Evolutionary conservation across 768 basidiomycete genomes (phyloP), one percentile per base, ranked within the genome.

Genomic region (Gloeopeniophorella convolvens): DNA sequence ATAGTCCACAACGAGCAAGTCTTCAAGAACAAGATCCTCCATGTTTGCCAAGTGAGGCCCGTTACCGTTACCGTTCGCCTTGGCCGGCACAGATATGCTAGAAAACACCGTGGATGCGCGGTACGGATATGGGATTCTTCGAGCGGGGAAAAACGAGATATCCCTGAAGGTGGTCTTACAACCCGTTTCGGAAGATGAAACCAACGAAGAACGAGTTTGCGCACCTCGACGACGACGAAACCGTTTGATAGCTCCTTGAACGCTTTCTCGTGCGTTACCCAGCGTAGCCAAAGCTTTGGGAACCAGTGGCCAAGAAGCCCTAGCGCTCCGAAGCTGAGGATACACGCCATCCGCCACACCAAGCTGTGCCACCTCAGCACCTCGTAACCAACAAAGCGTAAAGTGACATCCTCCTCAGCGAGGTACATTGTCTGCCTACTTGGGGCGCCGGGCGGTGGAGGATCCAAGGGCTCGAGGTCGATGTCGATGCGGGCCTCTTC

Each of bases 221-320:
- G 51, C 58, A 96, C 94, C 80, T 99, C 93, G 31, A 95, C 82
- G 15, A 94, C 87, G 33, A 96, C 75, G 59, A 91, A 85, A 4
- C 88, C 89, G 57, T 79, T 68, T 30, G 68, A 65, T 8, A 81
- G 72, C 48, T 88, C 70, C 41, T 80, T 79, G 60, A 98, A 99
- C 18, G 86, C 85, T 45, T 79, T 89, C 65, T 94, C 89, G 37
- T 70, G 74, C 2, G 90, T 80, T 18, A 89, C 86, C 78, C 85
- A 94, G 24, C 79, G 79, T 43, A 98, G 77, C 96, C 96, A 97
- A 23, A 93, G 57, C 5, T 76, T 78, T 48, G 96, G 96, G 57
- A 96, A 82, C 96, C 96, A 99, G 60, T 92, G 83, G 3, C 93
- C 94, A 8, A 94, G 66, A 15, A 99, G 73, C 10, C 77, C 83